phyloP scores from a whole-genome alignment of 495 filamentous ascomycete genomes.

The Penicillium taxi region DNA sequence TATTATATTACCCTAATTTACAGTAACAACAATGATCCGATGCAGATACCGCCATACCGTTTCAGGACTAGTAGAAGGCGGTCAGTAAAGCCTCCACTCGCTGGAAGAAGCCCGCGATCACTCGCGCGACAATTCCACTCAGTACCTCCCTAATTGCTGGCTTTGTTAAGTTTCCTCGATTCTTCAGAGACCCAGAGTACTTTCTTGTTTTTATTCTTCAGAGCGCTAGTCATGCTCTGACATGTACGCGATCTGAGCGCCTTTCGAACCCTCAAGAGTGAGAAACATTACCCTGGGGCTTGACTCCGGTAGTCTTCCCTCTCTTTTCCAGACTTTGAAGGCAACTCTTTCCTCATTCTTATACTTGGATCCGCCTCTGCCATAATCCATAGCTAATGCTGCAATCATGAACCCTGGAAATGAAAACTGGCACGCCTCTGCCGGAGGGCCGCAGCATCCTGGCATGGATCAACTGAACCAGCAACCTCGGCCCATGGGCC shows the following conservation, averaged over 20 bases:
- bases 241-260: slow-evolving; percentile 14
- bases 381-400: slow-evolving; percentile 16
- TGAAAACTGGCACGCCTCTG: slow-evolving; percentile 41
- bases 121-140: slow-evolving; percentile 37
- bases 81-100: slow-evolving; percentile 36
- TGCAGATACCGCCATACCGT: slow-evolving; percentile 2
- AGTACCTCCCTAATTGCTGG: slow-evolving; percentile 6
- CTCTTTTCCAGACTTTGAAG: too few relatives aligned
- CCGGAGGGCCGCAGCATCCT: slow-evolving; percentile 38
- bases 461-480: slow-evolving; percentile 42
- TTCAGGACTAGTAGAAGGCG: slow-evolving; percentile 25
- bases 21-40: slow-evolving; percentile 14
- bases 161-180: background rate
- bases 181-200: slow-evolving; percentile 1
- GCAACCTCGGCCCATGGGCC: slow-evolving; percentile 38
- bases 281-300: slow-evolving; percentile 16
- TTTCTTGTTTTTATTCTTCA: slow-evolving; percentile 2
- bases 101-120: slow-evolving; percentile 37
- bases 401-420: slow-evolving; percentile 41
- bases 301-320: slow-evolving; percentile 2
- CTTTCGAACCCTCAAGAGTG: background rate
- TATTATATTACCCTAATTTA: background rate
- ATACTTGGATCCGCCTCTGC: background rate
- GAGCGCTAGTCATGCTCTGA: slow-evolving; percentile 21
- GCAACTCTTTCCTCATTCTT: background rate